These are phyloP conservation scores for Malassezia pachydermatis DNA, from an alignment of 1,284 basidiomycete genomes.

Conservation along the genomic window DNA sequence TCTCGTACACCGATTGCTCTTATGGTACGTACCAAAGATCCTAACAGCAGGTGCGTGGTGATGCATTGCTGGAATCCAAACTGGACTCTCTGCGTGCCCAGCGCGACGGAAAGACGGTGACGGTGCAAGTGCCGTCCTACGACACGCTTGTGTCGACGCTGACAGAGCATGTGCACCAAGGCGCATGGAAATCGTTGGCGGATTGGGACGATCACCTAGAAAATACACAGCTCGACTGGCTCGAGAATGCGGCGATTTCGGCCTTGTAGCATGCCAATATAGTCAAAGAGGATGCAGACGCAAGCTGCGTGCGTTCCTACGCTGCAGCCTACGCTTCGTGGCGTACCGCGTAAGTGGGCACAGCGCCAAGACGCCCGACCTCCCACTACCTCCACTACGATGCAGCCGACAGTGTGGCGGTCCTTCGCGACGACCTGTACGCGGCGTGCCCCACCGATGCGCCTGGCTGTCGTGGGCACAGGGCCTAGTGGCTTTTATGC, in stretches of 20 bases:
- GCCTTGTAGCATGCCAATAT: too few species aligned
- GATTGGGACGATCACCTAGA: slow-evolving; percentile 20
- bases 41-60: slow-evolving; percentile 6
- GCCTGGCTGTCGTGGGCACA: slow-evolving; percentile 69
- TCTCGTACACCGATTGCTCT: not conserved
- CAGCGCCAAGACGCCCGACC: too few species aligned
- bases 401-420: not conserved
- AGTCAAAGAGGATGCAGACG: too few species aligned
- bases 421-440: slow-evolving; percentile 4
- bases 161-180: not conserved
- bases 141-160: slow-evolving; percentile 3
- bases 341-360: too few species aligned
- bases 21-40: slow-evolving; percentile 1
- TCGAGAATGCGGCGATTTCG: slow-evolving; percentile 11
- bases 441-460: slow-evolving; percentile 12
- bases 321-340: too few species aligned
- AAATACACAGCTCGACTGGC: slow-evolving; percentile 11
- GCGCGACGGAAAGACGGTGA: not conserved
- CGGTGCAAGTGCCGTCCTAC: not conserved
- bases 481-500: slow-evolving; percentile 94
- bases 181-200: slow-evolving; percentile 3
- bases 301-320: too few species aligned
- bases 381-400: slow-evolving; percentile 8
- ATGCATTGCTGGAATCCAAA: not conserved
- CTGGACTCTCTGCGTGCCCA: not conserved